Conservation (phyloP, 176 grass and related monocot species). For the Thinopyrum elongatum region DNA sequence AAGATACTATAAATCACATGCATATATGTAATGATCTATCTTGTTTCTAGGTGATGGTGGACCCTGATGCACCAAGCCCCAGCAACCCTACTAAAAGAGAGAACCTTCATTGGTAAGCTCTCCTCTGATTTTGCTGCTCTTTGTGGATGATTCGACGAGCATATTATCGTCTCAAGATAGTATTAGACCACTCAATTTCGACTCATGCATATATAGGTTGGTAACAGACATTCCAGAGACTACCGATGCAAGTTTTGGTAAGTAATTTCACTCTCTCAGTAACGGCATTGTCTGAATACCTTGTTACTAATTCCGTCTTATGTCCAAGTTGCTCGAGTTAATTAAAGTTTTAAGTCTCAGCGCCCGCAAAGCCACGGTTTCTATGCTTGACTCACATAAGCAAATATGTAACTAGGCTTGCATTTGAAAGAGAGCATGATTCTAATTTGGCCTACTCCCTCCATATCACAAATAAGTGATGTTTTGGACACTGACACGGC, state of each 20-base stretch:
- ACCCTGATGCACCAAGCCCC: slow-evolving; percentile 93
- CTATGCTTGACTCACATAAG: neutral
- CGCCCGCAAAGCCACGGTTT: neutral
- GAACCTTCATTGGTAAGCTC: slow-evolving; percentile 91
- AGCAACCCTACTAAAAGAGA: slow-evolving; percentile 86
- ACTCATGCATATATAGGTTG: slow-evolving; percentile 54
- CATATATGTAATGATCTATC: neutral
- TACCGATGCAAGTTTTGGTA: slow-evolving; percentile 80
- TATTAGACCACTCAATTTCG: slow-evolving; percentile 32
- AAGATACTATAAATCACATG: neutral
- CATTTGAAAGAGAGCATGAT: no score
- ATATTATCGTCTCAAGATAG: slow-evolving; percentile 27
- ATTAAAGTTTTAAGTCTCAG: neutral
- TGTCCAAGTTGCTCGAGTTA: neutral
- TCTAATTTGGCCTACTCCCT: no score
- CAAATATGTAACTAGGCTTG: neutral
- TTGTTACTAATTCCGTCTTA: neutral
- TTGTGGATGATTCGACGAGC: slow-evolving; percentile 22
- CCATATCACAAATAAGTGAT: no score
- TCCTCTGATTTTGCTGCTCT: neutral
- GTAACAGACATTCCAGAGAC: slow-evolving; percentile 95
- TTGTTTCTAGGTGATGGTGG: slow-evolving; percentile 84
- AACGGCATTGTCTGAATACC: neutral
- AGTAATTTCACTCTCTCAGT: slow-evolving; percentile 25
- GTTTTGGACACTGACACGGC: neutral